Evolutionary conservation across 805 yeast genomes (phyloP), one percentile per base, ranked within the genome.

Genomic region (Metahyphopichia silvanorum): DNA sequence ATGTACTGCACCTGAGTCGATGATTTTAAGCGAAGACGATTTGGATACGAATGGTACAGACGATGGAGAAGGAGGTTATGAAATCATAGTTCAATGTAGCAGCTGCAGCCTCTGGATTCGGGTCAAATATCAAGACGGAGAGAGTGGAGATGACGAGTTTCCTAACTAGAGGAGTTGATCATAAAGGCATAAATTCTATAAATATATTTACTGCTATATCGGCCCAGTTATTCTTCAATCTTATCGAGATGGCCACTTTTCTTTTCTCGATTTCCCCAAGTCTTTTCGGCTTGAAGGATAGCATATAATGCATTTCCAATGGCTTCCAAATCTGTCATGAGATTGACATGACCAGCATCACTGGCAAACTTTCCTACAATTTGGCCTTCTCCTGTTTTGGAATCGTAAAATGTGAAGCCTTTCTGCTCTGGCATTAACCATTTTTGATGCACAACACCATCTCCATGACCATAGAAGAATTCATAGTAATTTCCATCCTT

Each of bases 51-150:
- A 67, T 34, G 82, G 78, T 0, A 67, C 73, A 0, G 69, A 66
- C 0, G 71, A 67, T 21, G 79, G 77, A 11, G 72, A 59, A 12
- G 71, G 79, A 1, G 63, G 63, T 11, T 81, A 66, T 42, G 83
- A 82, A 41, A 70, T 89, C 1, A 67, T 86, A 15, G 77, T 86
- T 0, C 96, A 89, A 48, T 91, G 98, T 53, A 52, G 62, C 9
- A 79, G 84, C 20, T 91, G 98, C 55, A 85, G 95, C 53, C 53
- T 88, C 19, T 91, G 96, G 96, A 57, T 91, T 16, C 77, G 77
- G 31, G 88, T 91, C 2, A 71, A 68, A 42, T 86, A 81, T 48
- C 76, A 31, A 32, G 27, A 21, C 16, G 21, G 27, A 30, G 21
- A 16, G 15, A 18, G 21, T 18, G 6, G 19, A 7, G 22, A 18